Percentiles rank a stretch among this genome's conserved stretches.
phyloP scores from a whole-genome alignment of 192 early-diverging fungal genomes.

The Cetraspora pellucida region DNA sequence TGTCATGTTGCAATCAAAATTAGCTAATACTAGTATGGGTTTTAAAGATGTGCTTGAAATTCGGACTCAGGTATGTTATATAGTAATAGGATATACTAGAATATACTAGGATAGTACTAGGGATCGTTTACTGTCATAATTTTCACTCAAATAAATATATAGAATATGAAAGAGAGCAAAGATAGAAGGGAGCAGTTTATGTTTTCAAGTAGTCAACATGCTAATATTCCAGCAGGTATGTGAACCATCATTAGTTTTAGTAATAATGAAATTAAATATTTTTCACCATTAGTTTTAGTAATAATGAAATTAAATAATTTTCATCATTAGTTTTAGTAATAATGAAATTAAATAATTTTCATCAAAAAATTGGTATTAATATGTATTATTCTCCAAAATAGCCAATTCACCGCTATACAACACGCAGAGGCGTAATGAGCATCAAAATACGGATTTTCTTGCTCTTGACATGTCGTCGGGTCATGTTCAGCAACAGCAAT shows the following conservation, averaged over 20 bases:
- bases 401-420: constrained; percentile 64
- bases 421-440: constrained; percentile 46
- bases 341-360: neutral
- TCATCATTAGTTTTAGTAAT: constrained; percentile 15
- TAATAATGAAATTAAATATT: neutral
- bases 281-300: constrained; percentile 13
- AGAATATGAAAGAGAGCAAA: constrained; percentile 93
- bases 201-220: constrained; percentile 50
- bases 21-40: constrained; percentile 84
- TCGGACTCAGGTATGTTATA: constrained; percentile 64
- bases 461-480: constrained; percentile 34
- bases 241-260: constrained; percentile 20
- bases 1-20: constrained; percentile 86
- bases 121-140: too few species aligned
- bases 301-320: neutral
- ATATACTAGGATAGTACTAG: too few species aligned
- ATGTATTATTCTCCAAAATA: constrained; percentile 2
- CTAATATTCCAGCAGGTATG: constrained; percentile 45
- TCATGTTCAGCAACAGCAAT: constrained; percentile 27
- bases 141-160: neutral
- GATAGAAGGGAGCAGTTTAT: constrained; percentile 90
- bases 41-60: constrained; percentile 98
- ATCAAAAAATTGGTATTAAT: constrained; percentile 4
- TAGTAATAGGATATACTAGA: neutral
- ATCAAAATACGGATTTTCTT: constrained; percentile 36